phyloP scores from a whole-genome alignment of 352 stramenopile species.

The Aphanomyces astaci region DNA sequence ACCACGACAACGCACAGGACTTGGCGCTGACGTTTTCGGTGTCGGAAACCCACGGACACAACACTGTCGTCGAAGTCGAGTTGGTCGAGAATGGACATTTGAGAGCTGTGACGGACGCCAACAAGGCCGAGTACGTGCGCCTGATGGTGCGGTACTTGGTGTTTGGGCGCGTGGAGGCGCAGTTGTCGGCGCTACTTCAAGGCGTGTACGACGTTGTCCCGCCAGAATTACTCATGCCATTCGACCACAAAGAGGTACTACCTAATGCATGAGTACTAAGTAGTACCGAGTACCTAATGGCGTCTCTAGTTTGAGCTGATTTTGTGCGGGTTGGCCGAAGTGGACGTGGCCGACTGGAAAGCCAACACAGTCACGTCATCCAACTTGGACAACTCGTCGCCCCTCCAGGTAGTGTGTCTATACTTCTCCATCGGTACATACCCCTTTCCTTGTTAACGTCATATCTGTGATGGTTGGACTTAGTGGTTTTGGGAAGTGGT shows the following conservation, averaged over 20 bases:
- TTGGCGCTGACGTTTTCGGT: constrained; percentile 70
- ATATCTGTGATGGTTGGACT: constrained; percentile 26
- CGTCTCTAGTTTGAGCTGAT: constrained; percentile 58
- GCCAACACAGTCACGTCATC: constrained; percentile 54
- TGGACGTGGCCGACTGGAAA: constrained; percentile 87
- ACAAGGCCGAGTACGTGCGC: constrained; percentile 92
- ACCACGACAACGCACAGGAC: constrained; percentile 59
- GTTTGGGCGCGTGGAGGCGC: constrained; percentile 85
- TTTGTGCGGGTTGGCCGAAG: constrained; percentile 69
- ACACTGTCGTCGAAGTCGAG: constrained; percentile 56
- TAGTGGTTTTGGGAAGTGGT: constrained; percentile 81
- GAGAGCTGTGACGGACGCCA: constrained; percentile 89
- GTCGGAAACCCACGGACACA: constrained; percentile 50
- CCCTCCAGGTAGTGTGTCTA: background rate
- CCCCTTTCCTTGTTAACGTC: background rate
- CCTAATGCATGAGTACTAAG: no score
- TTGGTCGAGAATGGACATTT: constrained; percentile 47
- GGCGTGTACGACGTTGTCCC: constrained; percentile 97
- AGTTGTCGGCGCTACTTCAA: constrained; percentile 83
- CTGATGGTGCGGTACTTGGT: constrained; percentile 93
- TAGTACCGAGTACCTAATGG: no score
- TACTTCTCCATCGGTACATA: no score
- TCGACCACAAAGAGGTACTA: constrained; percentile 98
- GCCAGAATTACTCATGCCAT: constrained; percentile 93
- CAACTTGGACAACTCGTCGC: constrained; percentile 37